phyloP scores from a whole-genome alignment of 345 rosid species.

The Psidium guajava region DNA sequence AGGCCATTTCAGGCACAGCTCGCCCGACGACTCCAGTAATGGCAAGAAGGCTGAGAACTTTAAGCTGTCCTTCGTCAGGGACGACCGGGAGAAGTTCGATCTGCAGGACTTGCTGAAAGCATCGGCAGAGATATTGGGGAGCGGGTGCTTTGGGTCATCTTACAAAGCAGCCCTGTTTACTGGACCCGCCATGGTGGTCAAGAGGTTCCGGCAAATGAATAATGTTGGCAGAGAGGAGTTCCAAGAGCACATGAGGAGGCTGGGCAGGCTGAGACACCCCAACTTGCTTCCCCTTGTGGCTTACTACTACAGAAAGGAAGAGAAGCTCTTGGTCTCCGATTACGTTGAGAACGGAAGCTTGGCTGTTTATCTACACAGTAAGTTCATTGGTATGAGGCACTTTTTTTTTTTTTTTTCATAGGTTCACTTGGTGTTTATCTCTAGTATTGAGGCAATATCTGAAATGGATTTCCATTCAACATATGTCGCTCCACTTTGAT shows the following conservation, averaged over 20 bases:
- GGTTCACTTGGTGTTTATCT: not conserved
- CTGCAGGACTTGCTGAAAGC: conserved; percentile 68
- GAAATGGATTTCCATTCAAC: not conserved
- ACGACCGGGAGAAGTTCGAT: conserved; percentile 63
- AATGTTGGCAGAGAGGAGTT: conserved; percentile 71
- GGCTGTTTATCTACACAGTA: conserved; percentile 84
- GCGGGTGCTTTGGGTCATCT: conserved; percentile 77
- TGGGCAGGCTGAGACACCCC: conserved; percentile 60
- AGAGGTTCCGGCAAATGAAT: conserved; percentile 82
- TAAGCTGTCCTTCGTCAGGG: conserved; percentile 54
- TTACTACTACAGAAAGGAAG: conserved; percentile 76
- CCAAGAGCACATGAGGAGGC: conserved; percentile 70
- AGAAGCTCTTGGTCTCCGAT: conserved; percentile 66
- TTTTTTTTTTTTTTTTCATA: not conserved
- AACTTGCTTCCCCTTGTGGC: conserved; percentile 79
- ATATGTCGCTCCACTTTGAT: not conserved
- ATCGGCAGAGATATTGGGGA: conserved; percentile 83
- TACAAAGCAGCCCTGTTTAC: conserved; percentile 48
- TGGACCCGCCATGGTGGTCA: conserved; percentile 67
- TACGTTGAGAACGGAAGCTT: conserved; percentile 55
- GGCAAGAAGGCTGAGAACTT: conserved; percentile 16
- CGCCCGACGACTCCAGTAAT: conserved; percentile 8
- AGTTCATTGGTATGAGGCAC: not conserved
- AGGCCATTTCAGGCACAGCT: not conserved
- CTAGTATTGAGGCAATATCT: not conserved